A percentile compares a stretch with the other conserved stretches of the same genome.
phyloP scores from a whole-genome alignment of 148 eudicot genomes.

The Nepenthes mirabilis region DNA sequence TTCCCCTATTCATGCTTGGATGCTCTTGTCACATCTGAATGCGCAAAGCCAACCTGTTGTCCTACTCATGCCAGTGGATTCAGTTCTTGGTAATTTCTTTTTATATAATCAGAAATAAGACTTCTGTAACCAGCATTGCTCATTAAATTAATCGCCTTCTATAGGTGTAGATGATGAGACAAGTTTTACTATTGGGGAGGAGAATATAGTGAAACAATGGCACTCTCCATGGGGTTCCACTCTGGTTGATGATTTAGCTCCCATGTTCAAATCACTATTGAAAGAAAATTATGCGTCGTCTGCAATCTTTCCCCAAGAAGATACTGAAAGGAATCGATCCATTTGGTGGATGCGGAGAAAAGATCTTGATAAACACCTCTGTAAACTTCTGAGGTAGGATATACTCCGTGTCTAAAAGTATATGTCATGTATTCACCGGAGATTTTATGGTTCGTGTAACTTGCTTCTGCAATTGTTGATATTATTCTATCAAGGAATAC shows the following conservation, averaged over 20 bases:
- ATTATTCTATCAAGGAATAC: background rate
- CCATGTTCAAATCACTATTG: constrained; percentile 48
- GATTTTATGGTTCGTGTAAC: background rate
- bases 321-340: constrained; percentile 40
- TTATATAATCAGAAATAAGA: background rate
- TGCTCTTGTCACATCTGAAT: constrained; percentile 59
- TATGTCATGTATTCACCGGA: background rate
- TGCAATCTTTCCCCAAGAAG: constrained; percentile 33
- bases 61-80: constrained; percentile 46
- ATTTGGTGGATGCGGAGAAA: constrained; percentile 72
- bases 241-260: constrained; percentile 64
- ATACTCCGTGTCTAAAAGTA: background rate
- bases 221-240: constrained; percentile 64
- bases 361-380: constrained; percentile 54
- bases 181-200: constrained; percentile 20
- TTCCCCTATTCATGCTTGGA: constrained; percentile 36
- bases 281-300: constrained; percentile 59
- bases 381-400: constrained; percentile 51
- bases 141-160: background rate
- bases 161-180: constrained; percentile 19
- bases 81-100: constrained; percentile 33
- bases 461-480: background rate
- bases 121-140: too few relatives aligned
- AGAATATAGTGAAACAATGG: constrained; percentile 34
- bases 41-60: constrained; percentile 55